These are phyloP conservation scores for Lolium multiflorum DNA, from an alignment of 176 grass and related monocot species.

Conservation along the genomic window DNA sequence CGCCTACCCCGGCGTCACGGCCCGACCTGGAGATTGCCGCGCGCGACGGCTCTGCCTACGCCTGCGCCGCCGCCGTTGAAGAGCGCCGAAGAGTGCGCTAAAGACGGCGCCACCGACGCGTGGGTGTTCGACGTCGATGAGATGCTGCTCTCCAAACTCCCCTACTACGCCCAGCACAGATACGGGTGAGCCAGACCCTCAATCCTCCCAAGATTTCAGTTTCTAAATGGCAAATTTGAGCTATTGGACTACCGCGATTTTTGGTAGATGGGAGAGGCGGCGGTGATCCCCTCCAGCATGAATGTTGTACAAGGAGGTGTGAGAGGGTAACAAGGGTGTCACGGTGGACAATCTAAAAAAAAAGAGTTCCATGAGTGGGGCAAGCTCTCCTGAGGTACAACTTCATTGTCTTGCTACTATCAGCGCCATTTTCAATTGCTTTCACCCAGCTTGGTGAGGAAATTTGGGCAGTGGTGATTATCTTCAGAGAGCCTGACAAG, in stretches of 20 bases:
- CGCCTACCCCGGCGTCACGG: no score
- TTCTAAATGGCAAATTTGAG: constrained; percentile 35
- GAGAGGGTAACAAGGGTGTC: constrained; percentile 34
- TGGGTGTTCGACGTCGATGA: constrained; percentile 86
- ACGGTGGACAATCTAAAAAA: constrained; percentile 67
- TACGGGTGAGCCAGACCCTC: not conserved
- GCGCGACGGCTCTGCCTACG: no score
- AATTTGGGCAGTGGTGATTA: not conserved
- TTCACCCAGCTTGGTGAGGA: not conserved
- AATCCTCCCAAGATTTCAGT: not conserved
- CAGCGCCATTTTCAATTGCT: not conserved
- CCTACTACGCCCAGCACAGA: constrained; percentile 58
- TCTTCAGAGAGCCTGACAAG: no score
- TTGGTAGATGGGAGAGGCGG: constrained; percentile 59
- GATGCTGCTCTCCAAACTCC: constrained; percentile 71
- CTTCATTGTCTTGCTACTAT: not conserved
- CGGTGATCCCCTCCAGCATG: constrained; percentile 57
- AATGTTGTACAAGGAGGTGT: constrained; percentile 62
- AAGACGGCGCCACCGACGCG: no score
- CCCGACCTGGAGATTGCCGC: no score
- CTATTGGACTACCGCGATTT: constrained; percentile 61
- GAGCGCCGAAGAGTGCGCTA: no score
- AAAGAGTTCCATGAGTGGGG: constrained; percentile 64
- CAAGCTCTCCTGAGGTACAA: constrained; percentile 65
- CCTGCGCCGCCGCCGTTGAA: no score